Conservation (phyloP, 2,329 filamentous ascomycete species). For the Chalaropsis ovoidea region DNA sequence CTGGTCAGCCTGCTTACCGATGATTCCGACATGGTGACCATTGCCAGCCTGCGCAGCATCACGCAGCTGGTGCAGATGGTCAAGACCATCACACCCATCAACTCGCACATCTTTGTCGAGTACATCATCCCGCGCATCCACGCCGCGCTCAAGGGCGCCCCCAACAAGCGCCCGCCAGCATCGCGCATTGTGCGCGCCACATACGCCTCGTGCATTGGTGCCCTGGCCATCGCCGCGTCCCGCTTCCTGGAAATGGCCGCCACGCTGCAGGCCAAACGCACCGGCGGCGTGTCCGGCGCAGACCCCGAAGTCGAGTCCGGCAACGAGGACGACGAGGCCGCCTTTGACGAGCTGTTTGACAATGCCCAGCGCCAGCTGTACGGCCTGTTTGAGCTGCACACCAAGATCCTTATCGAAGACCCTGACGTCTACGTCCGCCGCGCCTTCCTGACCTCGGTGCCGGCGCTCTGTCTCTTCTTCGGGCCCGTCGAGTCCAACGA, state of each 20-base stretch:
- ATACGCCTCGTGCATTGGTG: constrained; percentile 86
- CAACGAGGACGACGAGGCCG: constrained; percentile 49
- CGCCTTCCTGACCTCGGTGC: constrained; percentile 84
- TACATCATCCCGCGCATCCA: constrained; percentile 58
- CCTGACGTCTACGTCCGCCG: constrained; percentile 73
- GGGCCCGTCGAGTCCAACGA: constrained; percentile 86
- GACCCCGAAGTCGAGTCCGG: constrained; percentile 73
- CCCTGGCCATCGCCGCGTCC: constrained; percentile 72
- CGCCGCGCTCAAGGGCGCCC: constrained; percentile 38
- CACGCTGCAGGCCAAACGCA: constrained; percentile 69
- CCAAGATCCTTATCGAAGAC: constrained; percentile 83
- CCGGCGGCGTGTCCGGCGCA: constrained; percentile 47
- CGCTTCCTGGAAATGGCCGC: constrained; percentile 86
- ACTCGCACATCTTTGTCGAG: constrained; percentile 58
- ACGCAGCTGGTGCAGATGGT: constrained; percentile 84
- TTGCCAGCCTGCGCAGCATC: constrained; percentile 74
- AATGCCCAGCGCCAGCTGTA: constrained; percentile 74
- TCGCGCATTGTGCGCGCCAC: constrained; percentile 71
- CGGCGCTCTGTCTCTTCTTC: constrained; percentile 89
- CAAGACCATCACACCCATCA: constrained; percentile 70
- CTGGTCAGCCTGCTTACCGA: constrained; percentile 75
- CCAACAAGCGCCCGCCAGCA: constrained; percentile 35
- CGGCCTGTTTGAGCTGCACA: constrained; percentile 75
- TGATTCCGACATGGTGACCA: constrained; percentile 69
- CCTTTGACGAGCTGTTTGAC: constrained; percentile 78